Conservation (phyloP, 192 early-diverging fungal genomes). For the Entomortierella lignicola region DNA sequence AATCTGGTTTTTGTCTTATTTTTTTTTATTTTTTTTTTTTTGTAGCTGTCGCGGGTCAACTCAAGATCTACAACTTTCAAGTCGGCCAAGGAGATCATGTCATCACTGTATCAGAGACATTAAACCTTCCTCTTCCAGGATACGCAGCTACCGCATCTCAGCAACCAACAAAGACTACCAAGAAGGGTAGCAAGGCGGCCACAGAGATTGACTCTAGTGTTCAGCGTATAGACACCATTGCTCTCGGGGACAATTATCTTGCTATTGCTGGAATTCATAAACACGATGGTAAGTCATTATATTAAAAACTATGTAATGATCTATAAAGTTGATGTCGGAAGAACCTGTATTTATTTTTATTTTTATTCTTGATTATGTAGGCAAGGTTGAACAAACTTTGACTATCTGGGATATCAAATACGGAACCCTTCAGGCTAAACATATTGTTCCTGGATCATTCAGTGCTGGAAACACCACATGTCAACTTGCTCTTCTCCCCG, state of each 20-base stretch:
- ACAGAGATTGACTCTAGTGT: constrained; percentile 16
- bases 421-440: constrained; percentile 63
- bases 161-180: constrained; percentile 9
- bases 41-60: constrained; percentile 32
- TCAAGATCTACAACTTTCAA: constrained; percentile 37
- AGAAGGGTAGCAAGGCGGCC: constrained; percentile 25
- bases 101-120: constrained; percentile 28
- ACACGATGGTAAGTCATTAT: constrained; percentile 31
- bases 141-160: constrained; percentile 2
- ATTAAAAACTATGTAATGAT: no score
- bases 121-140: constrained; percentile 41
- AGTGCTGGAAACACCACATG: constrained; percentile 25
- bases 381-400: constrained; percentile 52
- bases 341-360: background rate
- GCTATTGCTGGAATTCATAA: constrained; percentile 54
- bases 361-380: background rate
- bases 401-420: constrained; percentile 66
- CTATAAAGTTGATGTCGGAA: no score
- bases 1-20: background rate
- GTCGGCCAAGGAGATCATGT: constrained; percentile 16
- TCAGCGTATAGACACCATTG: constrained; percentile 34
- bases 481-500: constrained; percentile 52
- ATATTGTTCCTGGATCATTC: constrained; percentile 23
- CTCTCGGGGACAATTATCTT: constrained; percentile 59
- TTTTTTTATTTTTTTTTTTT: background rate